phyloP scores from a whole-genome alignment of 352 stramenopile species.

The Pythium aristosporum region DNA sequence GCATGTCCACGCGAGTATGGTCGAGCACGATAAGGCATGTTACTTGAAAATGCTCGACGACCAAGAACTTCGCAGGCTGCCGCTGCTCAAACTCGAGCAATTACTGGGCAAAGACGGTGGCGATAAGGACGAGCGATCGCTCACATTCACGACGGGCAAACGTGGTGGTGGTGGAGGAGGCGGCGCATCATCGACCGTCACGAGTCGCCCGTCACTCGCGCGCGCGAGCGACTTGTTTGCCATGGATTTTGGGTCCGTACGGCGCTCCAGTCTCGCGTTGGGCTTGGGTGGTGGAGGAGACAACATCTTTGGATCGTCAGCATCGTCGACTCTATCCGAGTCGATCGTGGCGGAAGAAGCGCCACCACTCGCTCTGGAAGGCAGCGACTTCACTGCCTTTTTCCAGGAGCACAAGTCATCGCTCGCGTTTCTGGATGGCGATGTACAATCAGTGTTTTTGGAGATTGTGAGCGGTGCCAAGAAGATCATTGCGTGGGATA shows the following conservation, averaged over 20 bases:
- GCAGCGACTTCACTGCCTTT: constrained; percentile 41
- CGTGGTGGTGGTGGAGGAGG: constrained; percentile 2
- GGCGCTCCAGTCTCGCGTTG: constrained; percentile 34
- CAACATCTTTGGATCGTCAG: constrained; percentile 5
- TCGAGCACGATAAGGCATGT: constrained; percentile 69
- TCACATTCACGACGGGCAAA: constrained; percentile 26
- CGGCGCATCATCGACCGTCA: constrained; percentile 3
- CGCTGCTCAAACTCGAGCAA: constrained; percentile 49
- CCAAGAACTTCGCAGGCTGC: constrained; percentile 41
- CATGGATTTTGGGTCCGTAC: constrained; percentile 49
- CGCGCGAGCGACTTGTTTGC: constrained; percentile 74
- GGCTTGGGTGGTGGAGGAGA: constrained; percentile 9
- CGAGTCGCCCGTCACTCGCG: constrained; percentile 30
- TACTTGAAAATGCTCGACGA: constrained; percentile 77
- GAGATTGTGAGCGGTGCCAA: constrained; percentile 46
- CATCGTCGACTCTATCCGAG: neutral
- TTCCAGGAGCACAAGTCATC: constrained; percentile 53
- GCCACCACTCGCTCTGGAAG: constrained; percentile 33
- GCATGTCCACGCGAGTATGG: constrained; percentile 55
- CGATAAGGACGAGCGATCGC: constrained; percentile 22
- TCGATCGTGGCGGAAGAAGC: neutral
- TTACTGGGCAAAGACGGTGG: constrained; percentile 40
- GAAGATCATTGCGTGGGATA: constrained; percentile 65
- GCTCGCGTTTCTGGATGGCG: constrained; percentile 48
- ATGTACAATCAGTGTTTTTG: constrained; percentile 48